Evolutionary conservation across 2,329 filamentous ascomycete genomes (phyloP).

Genomic region (Grosmannia serpens): DNA sequence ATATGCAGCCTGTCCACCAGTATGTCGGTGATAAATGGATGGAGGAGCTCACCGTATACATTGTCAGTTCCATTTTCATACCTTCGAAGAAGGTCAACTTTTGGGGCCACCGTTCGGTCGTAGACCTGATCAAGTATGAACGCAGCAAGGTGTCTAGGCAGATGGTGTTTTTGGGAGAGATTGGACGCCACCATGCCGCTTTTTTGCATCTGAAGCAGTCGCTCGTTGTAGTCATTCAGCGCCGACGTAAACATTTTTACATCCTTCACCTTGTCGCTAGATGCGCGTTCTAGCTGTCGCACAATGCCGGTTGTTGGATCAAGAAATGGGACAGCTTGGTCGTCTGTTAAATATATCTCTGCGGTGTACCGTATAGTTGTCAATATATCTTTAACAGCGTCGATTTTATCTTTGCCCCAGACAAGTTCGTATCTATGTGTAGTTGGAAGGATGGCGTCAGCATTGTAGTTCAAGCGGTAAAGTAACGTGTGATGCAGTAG

Average conservation of each 20-base stretch:
- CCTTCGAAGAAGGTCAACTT: slow-evolving; percentile 69
- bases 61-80: slow-evolving; percentile 89
- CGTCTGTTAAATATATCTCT: slow-evolving; percentile 65
- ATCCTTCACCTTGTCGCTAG: slow-evolving; percentile 52
- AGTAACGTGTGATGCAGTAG: not conserved
- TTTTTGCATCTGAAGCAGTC: slow-evolving; percentile 52
- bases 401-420: slow-evolving; percentile 66
- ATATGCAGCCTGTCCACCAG: slow-evolving; percentile 65
- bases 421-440: slow-evolving; percentile 56
- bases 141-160: slow-evolving; percentile 63
- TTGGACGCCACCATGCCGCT: slow-evolving; percentile 63
- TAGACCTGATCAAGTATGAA: slow-evolving; percentile 83
- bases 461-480: not conserved
- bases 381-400: slow-evolving; percentile 63
- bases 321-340: slow-evolving; percentile 55
- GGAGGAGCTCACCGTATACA: slow-evolving; percentile 86
- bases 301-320: slow-evolving; percentile 64
- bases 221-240: slow-evolving; percentile 65
- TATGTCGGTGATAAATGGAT: slow-evolving; percentile 73
- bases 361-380: slow-evolving; percentile 58
- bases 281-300: slow-evolving; percentile 64
- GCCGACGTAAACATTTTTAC: slow-evolving; percentile 59
- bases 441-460: slow-evolving; percentile 5
- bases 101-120: slow-evolving; percentile 81
- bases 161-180: slow-evolving; percentile 54